Base-by-base conservation (phyloP, 345 rosid species). In the Euphorbia lathyris region DNA sequence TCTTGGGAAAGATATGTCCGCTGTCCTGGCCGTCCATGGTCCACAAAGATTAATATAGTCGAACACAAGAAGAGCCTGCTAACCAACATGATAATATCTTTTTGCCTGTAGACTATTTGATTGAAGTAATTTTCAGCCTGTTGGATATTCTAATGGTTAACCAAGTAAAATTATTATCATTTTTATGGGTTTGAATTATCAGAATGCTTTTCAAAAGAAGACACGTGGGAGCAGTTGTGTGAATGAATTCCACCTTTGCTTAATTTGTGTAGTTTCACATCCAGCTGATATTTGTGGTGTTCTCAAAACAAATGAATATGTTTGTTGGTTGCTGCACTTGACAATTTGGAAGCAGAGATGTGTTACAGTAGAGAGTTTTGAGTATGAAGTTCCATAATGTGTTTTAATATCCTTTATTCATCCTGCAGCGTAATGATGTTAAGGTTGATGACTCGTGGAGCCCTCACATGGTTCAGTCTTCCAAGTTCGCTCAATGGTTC, bases 401-500 rank as follows among this genome's bases (percentile, higher is more conserved):
- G 23, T 75, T 7, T 73, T 65, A 62, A 68, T 58, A 51, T 65
- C 30, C 52, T 69, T 63, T 72, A 14, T 69, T 70, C 55, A 57
- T 65, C 55, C 65, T 84, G 62, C 76, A 90, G 97, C 85, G 73
- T 45, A 79, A 77, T 48, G 83, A 76, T 69, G 67, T 65, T 67
- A 83, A 86, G 74, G 81, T 69, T 69, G 92, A 85, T 64, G 93
- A 81, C 50, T 50, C 59, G 16, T 61, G 52, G 81, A 82, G 75
- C 72, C 76, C 89, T 67, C 84, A 66, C 45, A 60, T 55, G 26
- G 79, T 70, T 65, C 85, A 83, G 43, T 90, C 96, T 78, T 95
- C 99, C 68, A 95, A 86, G 82, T 95, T 95, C 72, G 94, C 94
- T 63, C 87, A 78, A 72, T 88, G 91, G 84, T 95, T 95, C 84